Evolutionary conservation across 2,329 filamentous ascomycete genomes (phyloP).

Genomic region (Paecilomyces sp.): DNA sequence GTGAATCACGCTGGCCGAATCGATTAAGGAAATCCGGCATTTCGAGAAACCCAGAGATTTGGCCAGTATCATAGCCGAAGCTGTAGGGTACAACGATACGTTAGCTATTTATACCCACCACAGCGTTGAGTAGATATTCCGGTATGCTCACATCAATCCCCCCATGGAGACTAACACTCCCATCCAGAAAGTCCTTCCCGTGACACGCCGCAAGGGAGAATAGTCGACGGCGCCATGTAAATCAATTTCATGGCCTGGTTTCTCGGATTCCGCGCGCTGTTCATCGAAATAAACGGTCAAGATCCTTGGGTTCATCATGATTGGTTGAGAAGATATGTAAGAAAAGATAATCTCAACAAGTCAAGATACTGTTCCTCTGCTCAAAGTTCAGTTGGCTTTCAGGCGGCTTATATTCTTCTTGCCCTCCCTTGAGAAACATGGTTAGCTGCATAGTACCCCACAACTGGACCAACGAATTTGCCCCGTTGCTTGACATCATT

Average conservation of each 20-base stretch:
- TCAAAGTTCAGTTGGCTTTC: not conserved
- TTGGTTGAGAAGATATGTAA: not conserved
- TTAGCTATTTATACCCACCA: not conserved
- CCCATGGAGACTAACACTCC: not conserved
- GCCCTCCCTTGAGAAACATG: not conserved
- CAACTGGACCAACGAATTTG: not conserved
- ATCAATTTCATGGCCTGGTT: not conserved
- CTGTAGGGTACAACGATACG: not conserved
- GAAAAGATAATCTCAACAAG: not conserved
- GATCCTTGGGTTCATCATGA: not conserved
- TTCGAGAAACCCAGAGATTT: not conserved
- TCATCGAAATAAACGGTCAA: not conserved
- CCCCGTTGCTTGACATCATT: not conserved
- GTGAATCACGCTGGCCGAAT: not conserved
- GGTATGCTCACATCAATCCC: not conserved
- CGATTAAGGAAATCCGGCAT: not conserved
- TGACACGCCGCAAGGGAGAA: not conserved
- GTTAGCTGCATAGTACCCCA: not conserved
- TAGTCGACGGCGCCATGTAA: not conserved
- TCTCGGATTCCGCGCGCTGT: not conserved
- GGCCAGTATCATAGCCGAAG: not conserved
- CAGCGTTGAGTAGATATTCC: not conserved
- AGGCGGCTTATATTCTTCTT: not conserved
- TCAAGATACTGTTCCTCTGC: not conserved
- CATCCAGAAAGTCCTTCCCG: not conserved